These are phyloP conservation scores for Dactylonectria estremocensis DNA, from an alignment of 2,329 filamentous ascomycete genomes.

Conservation along the genomic window DNA sequence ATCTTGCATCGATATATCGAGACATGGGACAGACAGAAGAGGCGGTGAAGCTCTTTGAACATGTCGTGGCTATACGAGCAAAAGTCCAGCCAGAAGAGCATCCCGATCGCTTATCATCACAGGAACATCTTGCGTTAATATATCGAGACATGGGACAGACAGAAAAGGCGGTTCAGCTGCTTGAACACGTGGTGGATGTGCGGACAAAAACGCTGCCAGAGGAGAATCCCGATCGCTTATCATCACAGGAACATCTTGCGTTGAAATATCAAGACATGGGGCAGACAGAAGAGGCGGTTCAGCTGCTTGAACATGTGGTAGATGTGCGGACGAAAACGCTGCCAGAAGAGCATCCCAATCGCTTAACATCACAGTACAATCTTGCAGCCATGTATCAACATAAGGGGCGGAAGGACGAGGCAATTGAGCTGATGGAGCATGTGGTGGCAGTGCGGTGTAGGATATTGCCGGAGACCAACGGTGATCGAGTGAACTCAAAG, in stretches of 20 bases:
- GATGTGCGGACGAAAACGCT: not conserved
- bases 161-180: conserved; percentile 4
- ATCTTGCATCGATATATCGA: not conserved
- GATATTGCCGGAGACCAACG: not conserved
- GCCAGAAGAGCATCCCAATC: not conserved
- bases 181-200: not conserved
- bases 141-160: not conserved
- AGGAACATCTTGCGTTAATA: not conserved
- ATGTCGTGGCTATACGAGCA: not conserved
- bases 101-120: not conserved
- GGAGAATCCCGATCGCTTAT: too few species aligned
- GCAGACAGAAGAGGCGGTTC: not conserved
- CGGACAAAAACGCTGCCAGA: not conserved
- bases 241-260: not conserved
- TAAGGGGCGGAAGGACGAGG: not conserved
- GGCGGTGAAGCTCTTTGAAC: not conserved
- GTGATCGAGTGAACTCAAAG: not conserved
- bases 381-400: too few species aligned
- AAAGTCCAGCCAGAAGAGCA: not conserved
- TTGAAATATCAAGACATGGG: not conserved
- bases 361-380: not conserved
- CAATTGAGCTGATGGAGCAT: not conserved
- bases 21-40: not conserved
- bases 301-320: not conserved
- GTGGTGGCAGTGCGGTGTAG: not conserved